Conservation (phyloP, 352 stramenopile species). For the Phytophthora sojae region DNA sequence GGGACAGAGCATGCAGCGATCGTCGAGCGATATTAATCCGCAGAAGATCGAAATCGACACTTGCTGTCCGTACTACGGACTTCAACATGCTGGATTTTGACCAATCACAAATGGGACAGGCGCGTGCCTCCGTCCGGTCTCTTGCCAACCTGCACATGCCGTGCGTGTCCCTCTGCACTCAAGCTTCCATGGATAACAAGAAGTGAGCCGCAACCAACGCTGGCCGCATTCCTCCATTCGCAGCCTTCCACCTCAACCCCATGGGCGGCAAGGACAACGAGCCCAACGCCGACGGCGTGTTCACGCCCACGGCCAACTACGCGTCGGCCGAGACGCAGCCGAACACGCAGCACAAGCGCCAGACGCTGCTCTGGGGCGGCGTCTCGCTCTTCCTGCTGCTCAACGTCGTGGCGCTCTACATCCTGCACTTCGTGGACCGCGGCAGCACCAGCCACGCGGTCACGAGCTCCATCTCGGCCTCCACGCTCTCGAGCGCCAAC, state of each 20-base stretch:
- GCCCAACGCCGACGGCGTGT: constrained; percentile 50
- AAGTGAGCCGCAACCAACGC: not conserved
- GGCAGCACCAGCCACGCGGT: constrained; percentile 41
- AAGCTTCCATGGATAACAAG: not conserved
- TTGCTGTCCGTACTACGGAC: constrained; percentile 34
- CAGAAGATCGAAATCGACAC: constrained; percentile 10
- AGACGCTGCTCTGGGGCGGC: constrained; percentile 43
- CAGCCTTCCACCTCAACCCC: not conserved
- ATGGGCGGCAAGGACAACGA: constrained; percentile 54
- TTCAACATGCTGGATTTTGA: constrained; percentile 14
- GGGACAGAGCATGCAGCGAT: no score
- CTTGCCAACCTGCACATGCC: constrained; percentile 19
- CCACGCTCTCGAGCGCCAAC: constrained; percentile 35
- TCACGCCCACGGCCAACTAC: constrained; percentile 57
- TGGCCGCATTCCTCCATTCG: constrained; percentile 27
- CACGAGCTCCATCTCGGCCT: constrained; percentile 48
- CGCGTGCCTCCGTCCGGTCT: constrained; percentile 3
- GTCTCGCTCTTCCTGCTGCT: constrained; percentile 67
- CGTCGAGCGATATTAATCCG: not conserved
- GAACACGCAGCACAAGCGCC: constrained; percentile 34
- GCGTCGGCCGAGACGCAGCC: constrained; percentile 34
- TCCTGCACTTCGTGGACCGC: constrained; percentile 82
- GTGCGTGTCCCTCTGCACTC: constrained; percentile 8
- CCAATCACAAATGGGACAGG: constrained; percentile 15
- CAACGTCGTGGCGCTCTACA: constrained; percentile 88